phyloP scores from a whole-genome alignment of 108 stramenopile species.

The Mayamaea pseudoterrestris region DNA sequence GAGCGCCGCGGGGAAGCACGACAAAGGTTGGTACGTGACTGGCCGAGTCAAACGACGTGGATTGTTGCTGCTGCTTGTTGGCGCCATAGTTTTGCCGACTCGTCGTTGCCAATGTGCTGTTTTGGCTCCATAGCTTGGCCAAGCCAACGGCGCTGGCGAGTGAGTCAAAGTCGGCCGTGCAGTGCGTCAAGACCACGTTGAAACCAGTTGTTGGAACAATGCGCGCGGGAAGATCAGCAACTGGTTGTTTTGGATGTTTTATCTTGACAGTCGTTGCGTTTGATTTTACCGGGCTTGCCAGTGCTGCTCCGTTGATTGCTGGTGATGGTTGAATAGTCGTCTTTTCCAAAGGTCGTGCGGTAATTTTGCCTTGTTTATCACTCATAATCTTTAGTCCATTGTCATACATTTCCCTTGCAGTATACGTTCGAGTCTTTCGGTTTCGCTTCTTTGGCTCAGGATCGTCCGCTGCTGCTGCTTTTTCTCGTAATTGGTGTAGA shows the following conservation, averaged over 20 bases:
- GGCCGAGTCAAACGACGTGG: constrained; percentile 22
- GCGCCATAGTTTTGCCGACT: no score
- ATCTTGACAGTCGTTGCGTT: neutral
- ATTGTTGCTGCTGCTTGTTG: constrained; percentile 9
- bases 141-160: constrained; percentile 70
- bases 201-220: constrained; percentile 24
- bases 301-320: neutral
- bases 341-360: constrained; percentile 10
- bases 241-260: neutral
- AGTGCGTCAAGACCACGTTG: constrained; percentile 83
- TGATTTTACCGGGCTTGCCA: neutral
- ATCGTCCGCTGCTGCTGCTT: no score
- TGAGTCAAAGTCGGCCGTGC: constrained; percentile 83
- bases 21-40: constrained; percentile 71
- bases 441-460: no score
- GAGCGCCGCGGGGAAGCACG: constrained; percentile 85
- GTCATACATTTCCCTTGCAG: constrained; percentile 18
- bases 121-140: constrained; percentile 61
- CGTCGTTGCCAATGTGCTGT: constrained; percentile 5
- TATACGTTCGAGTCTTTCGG: no score
- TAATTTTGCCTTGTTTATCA: constrained; percentile 16
- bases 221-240: constrained; percentile 20
- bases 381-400: constrained; percentile 24
- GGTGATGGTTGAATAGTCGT: no score
- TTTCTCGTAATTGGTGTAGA: no score